Base-by-base conservation (phyloP, 306 rosid genomes). In the Abrus pulchellus region DNA sequence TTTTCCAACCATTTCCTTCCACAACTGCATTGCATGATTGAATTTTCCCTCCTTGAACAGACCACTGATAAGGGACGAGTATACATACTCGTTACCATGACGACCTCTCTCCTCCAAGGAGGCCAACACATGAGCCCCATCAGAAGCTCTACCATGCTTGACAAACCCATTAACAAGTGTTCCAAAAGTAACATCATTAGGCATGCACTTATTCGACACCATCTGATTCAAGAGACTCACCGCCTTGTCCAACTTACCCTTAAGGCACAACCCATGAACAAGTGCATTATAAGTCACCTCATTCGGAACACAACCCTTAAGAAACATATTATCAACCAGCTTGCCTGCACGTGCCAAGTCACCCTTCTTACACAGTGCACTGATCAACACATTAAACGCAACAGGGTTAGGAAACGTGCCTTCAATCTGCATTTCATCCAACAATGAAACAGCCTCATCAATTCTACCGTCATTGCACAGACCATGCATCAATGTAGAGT, bases 401-500 rank as follows among this genome's bases (percentile, higher is more conserved):
- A 83, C 89, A 9, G 92, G 81, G 59, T 83, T 95, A 0, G 99
- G 96, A 47, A 86, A 78, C 64, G 87, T 91, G 28, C 98, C 98
- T 75, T 93, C 96, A 33, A 87, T 83, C 69, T 94, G 99, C 99
- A 94, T 93, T 88, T 94, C 97, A 83, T 94, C 97, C 82, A 94
- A 80, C 84, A 94, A 77, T 6, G 91, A 84, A 14, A 93, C 76
- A 0, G 97, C 99, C 86, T 94, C 99, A 0, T 93, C 97, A 9
- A 90, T 82, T 76, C 97, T 87, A 52, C 89, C 83, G 53, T 87
- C 94, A 80, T 83, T 85, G 70, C 97, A 94, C 86, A 94, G 83
- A 28, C 99, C 97, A 83, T 92, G 89, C 99, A 94, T 94, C 85
- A 94, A 77, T 12, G 99, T 90, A 13, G 90, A 81, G 71, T 89